Base-by-base conservation (phyloP, 345 rosid genomes). In the Eucalyptus marginata region DNA sequence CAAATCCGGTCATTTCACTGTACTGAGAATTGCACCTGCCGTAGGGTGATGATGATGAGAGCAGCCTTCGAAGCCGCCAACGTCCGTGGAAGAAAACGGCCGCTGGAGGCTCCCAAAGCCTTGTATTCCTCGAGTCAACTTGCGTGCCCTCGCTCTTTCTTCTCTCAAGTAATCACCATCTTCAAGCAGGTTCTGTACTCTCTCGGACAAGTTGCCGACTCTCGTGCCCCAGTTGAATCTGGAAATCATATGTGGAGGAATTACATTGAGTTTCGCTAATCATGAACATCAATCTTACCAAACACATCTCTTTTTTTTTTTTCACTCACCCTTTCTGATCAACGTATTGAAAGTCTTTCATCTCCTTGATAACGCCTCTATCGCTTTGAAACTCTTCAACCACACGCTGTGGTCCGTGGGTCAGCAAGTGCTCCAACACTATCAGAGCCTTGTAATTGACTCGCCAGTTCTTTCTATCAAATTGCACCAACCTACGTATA, bases 341-440 rank as follows among this genome's bases (percentile, higher is more conserved):
- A 5, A 94, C 90, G 90, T 91, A 93, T 40, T 93, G 94, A 43
- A 93, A 95, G 49, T 59, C 54, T 86, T 46, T 87, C 87, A 91
- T 93, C 79, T 92, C 93, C 51, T 91, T 80, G 44, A 96, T 93
- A 5, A 89, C 89, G 27, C 86, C 89, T 87, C 89, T 93, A 76
- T 96, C 94, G 27, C 88, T 83, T 66, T 93, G 93, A 90, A 96
- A 96, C 92, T 97, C 99, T 4, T 91, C 96, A 49, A 93, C 92
- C 71, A 93, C 90, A 87, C 99, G 94, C 47, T 93, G 89, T 47
- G 99, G 99, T 89, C 96, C 99, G 87, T 96, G 96, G 13, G 95
- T 88, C 52, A 97, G 88, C 79, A 96, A 90, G 90, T 96, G 96
- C 88, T 97, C 96, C 89, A 96, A 86, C 66, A 96, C 86, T 79